These are phyloP conservation scores for Penicillium hesseltinei DNA, from an alignment of 2,329 filamentous ascomycete genomes.

Conservation along the genomic window DNA sequence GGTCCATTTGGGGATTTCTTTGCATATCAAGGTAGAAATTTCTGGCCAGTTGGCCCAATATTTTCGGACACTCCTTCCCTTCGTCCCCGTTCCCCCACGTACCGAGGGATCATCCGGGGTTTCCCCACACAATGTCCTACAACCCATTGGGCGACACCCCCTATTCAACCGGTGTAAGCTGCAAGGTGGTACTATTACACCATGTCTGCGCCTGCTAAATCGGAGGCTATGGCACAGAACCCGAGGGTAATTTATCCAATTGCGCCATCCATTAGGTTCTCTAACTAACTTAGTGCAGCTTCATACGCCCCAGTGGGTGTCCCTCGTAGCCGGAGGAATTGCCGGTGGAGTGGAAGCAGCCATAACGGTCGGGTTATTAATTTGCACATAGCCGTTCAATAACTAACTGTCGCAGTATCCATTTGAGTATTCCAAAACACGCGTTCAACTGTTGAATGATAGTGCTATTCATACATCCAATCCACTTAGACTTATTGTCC, in stretches of 20 bases:
- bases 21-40: too few species aligned
- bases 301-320: slow-evolving; percentile 43
- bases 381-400: too few species aligned
- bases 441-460: slow-evolving; percentile 15
- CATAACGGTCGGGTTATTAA: slow-evolving; percentile 41
- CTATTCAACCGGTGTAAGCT: not conserved
- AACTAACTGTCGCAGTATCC: slow-evolving; percentile 50
- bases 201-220: not conserved
- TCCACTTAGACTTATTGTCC: slow-evolving; percentile 46
- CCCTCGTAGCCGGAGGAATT: slow-evolving; percentile 51
- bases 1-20: too few species aligned
- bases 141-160: not conserved
- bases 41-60: too few species aligned
- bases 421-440: slow-evolving; percentile 63
- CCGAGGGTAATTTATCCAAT: not conserved
- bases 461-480: slow-evolving; percentile 10
- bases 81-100: too few species aligned
- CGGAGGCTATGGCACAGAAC: not conserved
- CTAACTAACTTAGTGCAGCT: slow-evolving; percentile 3
- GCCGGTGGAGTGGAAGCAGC: slow-evolving; percentile 56
- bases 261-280: not conserved
- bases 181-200: not conserved
- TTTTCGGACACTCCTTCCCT: too few species aligned
- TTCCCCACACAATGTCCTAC: not conserved
- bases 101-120: not conserved